Evolutionary conservation across 345 rosid species (phyloP).

Genomic region (Streptanthus diversifolius): DNA sequence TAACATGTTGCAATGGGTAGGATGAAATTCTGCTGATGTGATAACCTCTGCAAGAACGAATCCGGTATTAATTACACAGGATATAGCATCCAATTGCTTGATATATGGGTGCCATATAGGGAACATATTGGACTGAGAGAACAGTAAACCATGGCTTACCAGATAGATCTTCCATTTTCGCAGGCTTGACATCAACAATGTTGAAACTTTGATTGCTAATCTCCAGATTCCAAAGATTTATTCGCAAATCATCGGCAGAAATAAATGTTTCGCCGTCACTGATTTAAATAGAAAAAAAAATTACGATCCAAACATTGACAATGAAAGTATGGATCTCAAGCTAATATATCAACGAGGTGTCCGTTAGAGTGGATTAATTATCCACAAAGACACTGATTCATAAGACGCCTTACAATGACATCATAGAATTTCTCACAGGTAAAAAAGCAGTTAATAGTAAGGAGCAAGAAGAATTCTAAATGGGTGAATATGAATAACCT

Average conservation of each 20-base stretch:
- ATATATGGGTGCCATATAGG: background rate
- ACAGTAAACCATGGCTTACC: constrained; percentile 44
- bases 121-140: constrained; percentile 4
- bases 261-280: constrained; percentile 97
- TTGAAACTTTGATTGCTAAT: constrained; percentile 93
- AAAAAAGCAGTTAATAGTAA: background rate
- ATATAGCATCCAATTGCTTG: background rate
- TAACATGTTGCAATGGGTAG: constrained; percentile 45
- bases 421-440: background rate
- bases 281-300: background rate
- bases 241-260: constrained; percentile 95
- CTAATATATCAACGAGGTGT: constrained; percentile 3
- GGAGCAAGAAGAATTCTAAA: background rate
- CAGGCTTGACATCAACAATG: constrained; percentile 95
- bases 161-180: constrained; percentile 96
- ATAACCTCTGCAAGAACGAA: constrained; percentile 80
- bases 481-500: background rate
- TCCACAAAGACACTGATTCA: background rate
- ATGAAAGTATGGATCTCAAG: background rate
- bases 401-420: background rate
- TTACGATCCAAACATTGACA: constrained; percentile 6
- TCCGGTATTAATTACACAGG: background rate
- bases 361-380: background rate
- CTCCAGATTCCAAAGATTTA: constrained; percentile 99
- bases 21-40: constrained; percentile 98